phyloP scores from a whole-genome alignment of 495 filamentous ascomycete genomes.

The Podospora australis region DNA sequence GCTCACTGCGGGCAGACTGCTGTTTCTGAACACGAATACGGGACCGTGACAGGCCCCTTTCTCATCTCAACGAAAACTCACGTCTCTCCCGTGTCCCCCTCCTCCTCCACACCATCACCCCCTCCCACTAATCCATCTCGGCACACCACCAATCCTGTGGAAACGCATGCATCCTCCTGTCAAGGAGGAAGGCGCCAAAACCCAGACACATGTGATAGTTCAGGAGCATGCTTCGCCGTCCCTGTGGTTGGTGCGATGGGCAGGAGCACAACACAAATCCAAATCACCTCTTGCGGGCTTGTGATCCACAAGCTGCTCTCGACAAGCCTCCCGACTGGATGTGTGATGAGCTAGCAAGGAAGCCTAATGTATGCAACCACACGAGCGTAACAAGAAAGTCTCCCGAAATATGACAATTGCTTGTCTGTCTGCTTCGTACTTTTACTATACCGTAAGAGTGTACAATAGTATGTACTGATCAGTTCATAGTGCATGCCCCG shows the following conservation, averaged over 20 bases:
- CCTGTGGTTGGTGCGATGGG: neutral
- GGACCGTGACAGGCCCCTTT: neutral
- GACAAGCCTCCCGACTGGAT: neutral
- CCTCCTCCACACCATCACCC: neutral
- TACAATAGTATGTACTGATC: too few relatives aligned
- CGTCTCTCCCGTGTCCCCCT: neutral
- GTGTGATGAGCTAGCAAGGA: too few relatives aligned
- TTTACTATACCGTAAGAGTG: too few relatives aligned
- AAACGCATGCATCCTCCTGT: neutral
- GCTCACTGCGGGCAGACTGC: neutral
- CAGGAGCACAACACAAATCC: too few relatives aligned
- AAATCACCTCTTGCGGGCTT: neutral
- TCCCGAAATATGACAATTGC: too few relatives aligned
- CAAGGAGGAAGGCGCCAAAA: too few relatives aligned
- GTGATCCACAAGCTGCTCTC: neutral
- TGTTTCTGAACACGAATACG: conserved; percentile 2
- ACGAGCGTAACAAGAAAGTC: neutral
- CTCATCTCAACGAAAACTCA: neutral
- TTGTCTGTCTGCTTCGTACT: too few relatives aligned
- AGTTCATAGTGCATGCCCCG: too few relatives aligned
- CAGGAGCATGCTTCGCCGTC: neutral
- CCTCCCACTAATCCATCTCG: neutral
- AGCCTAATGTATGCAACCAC: neutral
- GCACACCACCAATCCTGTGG: neutral
- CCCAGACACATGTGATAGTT: neutral